These are phyloP conservation scores for Mimosa bimucronata DNA, from an alignment of 306 rosid species.

Conservation along the genomic window DNA sequence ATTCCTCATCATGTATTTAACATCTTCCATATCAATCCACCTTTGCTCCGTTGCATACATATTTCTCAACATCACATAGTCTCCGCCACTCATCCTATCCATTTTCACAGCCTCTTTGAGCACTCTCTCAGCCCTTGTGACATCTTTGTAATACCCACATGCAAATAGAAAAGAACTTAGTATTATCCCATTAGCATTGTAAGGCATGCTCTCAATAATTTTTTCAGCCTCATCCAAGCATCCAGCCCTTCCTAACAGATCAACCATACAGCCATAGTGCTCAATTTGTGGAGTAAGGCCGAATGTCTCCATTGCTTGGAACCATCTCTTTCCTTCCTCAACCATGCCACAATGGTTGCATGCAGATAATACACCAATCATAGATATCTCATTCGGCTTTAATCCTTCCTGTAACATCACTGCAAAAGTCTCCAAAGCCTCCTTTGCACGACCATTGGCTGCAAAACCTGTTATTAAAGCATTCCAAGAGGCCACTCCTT, in stretches of 20 bases:
- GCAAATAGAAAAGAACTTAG: slow-evolving; percentile 69
- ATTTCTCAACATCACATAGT: slow-evolving; percentile 66
- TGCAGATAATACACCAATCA: slow-evolving; percentile 64
- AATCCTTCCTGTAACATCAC: slow-evolving; percentile 48
- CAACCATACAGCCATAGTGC: slow-evolving; percentile 78
- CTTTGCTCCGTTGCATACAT: slow-evolving; percentile 58
- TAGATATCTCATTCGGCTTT: slow-evolving; percentile 58
- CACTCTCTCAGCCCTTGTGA: slow-evolving; percentile 61
- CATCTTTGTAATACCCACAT: slow-evolving; percentile 59
- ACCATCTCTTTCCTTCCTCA: slow-evolving; percentile 68
- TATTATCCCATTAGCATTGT: slow-evolving; percentile 61
- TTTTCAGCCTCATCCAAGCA: slow-evolving; percentile 74
- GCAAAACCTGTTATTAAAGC: slow-evolving; percentile 79
- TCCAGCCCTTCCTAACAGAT: slow-evolving; percentile 76
- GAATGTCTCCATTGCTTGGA: slow-evolving; percentile 56
- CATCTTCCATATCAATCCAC: slow-evolving; percentile 67
- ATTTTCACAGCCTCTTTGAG: slow-evolving; percentile 47
- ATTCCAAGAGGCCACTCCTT: slow-evolving; percentile 70
- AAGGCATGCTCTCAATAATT: slow-evolving; percentile 65
- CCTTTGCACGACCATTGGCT: slow-evolving; percentile 64
- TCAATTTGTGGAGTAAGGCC: slow-evolving; percentile 65
- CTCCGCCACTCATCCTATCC: slow-evolving; percentile 55
- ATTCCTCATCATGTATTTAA: slow-evolving; percentile 57
- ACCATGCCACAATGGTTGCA: slow-evolving; percentile 74
- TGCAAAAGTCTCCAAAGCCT: slow-evolving; percentile 58